phyloP scores from a whole-genome alignment of 192 early-diverging fungal species.

The Borealophlyctis nickersoniae region DNA sequence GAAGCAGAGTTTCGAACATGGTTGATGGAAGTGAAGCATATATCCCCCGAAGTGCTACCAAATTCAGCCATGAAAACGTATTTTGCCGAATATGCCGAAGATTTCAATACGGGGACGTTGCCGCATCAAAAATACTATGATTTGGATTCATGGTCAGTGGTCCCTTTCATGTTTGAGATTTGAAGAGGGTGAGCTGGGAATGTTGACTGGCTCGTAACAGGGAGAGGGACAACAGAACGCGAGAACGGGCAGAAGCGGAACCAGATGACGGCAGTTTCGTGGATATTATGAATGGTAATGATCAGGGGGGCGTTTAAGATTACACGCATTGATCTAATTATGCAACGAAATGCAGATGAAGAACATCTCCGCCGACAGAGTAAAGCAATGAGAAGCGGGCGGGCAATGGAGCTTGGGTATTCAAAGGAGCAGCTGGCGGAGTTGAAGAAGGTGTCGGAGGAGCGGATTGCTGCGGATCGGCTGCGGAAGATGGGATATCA shows the following conservation, averaged over 20 bases:
- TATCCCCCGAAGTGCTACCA: constrained; percentile 32
- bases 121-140: constrained; percentile 44
- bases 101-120: constrained; percentile 44
- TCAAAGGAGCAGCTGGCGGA: constrained; percentile 39
- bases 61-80: constrained; percentile 29
- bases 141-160: constrained; percentile 29
- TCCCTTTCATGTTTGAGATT: constrained; percentile 11
- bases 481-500: constrained; percentile 42
- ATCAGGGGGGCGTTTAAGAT: too few relatives aligned
- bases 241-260: constrained; percentile 16
- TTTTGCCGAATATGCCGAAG: constrained; percentile 47
- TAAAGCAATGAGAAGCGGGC: constrained; percentile 12
- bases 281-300: constrained; percentile 26
- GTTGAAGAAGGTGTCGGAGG: constrained; percentile 42
- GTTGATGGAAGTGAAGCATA: constrained; percentile 49
- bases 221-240: constrained; percentile 16
- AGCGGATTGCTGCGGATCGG: constrained; percentile 39
- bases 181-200: too few relatives aligned
- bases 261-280: not conserved
- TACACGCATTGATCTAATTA: too few relatives aligned
- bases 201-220: constrained; percentile 5
- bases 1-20: constrained; percentile 48
- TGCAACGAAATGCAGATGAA: constrained; percentile 16
- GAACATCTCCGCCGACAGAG: constrained; percentile 13
- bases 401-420: constrained; percentile 27